Conservation (phyloP, 139 green algal species). For the Closterium sp. region DNA sequence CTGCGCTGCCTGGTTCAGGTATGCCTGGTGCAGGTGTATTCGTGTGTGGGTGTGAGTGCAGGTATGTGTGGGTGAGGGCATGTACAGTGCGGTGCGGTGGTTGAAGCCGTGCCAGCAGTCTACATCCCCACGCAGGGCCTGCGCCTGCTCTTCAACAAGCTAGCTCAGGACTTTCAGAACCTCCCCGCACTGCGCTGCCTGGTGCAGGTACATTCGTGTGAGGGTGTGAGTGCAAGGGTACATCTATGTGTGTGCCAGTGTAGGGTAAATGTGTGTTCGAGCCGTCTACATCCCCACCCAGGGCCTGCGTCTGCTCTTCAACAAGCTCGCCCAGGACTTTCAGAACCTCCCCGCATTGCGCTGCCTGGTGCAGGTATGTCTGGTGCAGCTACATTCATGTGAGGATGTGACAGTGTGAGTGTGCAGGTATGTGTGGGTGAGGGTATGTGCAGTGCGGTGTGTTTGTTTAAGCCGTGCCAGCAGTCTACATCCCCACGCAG, state of each 20-base stretch:
- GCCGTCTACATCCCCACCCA: conserved; percentile 74
- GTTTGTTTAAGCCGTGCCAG: conserved; percentile 19
- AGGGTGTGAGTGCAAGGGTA: too few species aligned
- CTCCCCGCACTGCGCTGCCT: conserved; percentile 66
- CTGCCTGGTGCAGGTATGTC: conserved; percentile 14
- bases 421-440: too few species aligned
- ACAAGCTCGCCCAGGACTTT: conserved; percentile 53
- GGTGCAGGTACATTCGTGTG: conserved; percentile 34
- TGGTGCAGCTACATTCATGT: too few species aligned
- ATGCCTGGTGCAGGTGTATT: conserved; percentile 6
- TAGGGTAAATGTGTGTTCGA: too few species aligned
- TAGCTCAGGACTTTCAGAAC: conserved; percentile 55
- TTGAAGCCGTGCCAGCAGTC: conserved; percentile 42
- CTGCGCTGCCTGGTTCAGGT: conserved; percentile 56
- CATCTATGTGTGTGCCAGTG: too few species aligned
- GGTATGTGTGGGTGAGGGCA: too few species aligned
- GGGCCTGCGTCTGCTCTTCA: conserved; percentile 54
- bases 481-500: conserved; percentile 72
- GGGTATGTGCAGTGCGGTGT: too few species aligned
- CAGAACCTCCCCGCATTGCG: conserved; percentile 63
- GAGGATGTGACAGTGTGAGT: too few species aligned
- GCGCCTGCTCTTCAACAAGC: conserved; percentile 55
- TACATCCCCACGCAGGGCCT: conserved; percentile 70
- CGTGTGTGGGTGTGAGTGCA: too few species aligned
- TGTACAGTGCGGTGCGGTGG: too few species aligned